Evolutionary conservation across 2,329 filamentous ascomycete species (phyloP).

Genomic region (Diaporthe capsici): DNA sequence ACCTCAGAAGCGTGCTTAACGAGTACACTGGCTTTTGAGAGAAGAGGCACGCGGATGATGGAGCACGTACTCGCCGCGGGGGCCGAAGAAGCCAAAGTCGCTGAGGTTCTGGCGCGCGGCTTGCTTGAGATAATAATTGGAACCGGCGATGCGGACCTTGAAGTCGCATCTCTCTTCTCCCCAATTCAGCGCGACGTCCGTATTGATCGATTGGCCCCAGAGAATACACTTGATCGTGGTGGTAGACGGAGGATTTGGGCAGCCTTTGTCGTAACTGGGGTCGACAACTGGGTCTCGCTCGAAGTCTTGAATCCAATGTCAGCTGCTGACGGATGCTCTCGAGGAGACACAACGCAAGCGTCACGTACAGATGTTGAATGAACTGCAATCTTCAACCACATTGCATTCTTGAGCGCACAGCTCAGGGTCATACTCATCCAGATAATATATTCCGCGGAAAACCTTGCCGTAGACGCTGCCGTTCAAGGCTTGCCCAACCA

Average conservation of each 20-base stretch:
- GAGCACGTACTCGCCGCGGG: conserved; percentile 16
- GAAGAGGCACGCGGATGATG: neutral
- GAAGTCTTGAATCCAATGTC: conserved; percentile 29
- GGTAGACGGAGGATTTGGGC: conserved; percentile 34
- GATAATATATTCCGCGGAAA: neutral
- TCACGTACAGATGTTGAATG: conserved; percentile 40
- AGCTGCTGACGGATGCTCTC: neutral
- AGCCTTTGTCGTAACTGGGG: conserved; percentile 7
- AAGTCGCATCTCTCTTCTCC: conserved; percentile 35
- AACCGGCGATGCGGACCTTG: conserved; percentile 35
- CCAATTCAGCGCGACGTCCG: conserved; percentile 6
- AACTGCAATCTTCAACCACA: conserved; percentile 7
- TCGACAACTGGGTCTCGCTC: conserved; percentile 30
- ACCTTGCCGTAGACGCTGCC: conserved; percentile 14
- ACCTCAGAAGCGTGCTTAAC: neutral
- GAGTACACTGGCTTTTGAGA: too few species aligned
- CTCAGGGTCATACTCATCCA: conserved; percentile 29
- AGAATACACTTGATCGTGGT: conserved; percentile 40
- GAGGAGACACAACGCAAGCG: neutral
- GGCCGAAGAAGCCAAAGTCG: conserved; percentile 29
- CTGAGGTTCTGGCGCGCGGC: conserved; percentile 17
- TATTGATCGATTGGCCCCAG: conserved; percentile 29
- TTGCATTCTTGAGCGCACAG: conserved; percentile 29
- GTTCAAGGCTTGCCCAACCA: conserved; percentile 12
- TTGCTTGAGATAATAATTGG: conserved; percentile 37